phyloP scores from a whole-genome alignment of 345 rosid genomes.

The Capsella bursapastoris region DNA sequence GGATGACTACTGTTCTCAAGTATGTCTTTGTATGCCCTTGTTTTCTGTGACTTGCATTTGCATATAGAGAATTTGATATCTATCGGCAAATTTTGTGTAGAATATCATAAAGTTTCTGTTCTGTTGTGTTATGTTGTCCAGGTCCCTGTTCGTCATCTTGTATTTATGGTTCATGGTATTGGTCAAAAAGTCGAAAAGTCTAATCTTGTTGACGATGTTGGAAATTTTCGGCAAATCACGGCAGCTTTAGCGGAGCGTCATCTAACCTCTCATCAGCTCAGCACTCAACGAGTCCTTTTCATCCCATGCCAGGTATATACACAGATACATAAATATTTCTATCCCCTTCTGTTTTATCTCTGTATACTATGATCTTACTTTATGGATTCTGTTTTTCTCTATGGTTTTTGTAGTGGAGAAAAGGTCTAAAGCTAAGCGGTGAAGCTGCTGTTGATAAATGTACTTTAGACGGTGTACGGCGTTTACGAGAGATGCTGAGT shows the following conservation, averaged over 20 bases:
- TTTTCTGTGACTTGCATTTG: conserved; percentile 9
- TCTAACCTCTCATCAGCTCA: conserved; percentile 71
- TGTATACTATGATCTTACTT: conserved; percentile 20
- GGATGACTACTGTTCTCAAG: conserved; percentile 98
- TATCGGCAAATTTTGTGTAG: background rate
- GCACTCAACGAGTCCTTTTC: conserved; percentile 82
- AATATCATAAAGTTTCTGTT: background rate
- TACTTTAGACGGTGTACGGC: conserved; percentile 94
- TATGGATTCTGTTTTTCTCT: conserved; percentile 12
- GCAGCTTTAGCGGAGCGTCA: conserved; percentile 78
- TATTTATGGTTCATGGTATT: conserved; percentile 98
- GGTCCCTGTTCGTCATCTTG: conserved; percentile 97
- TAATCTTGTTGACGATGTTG: conserved; percentile 94
- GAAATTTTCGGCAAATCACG: conserved; percentile 82
- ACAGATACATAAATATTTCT: background rate
- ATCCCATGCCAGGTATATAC: conserved; percentile 91
- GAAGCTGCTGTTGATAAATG: conserved; percentile 93
- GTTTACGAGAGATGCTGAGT: conserved; percentile 83
- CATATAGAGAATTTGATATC: conserved; percentile 16
- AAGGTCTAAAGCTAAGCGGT: conserved; percentile 94
- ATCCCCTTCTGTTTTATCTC: conserved; percentile 16
- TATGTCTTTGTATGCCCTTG: conserved; percentile 39
- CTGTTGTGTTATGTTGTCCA: conserved; percentile 50
- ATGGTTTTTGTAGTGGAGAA: conserved; percentile 77
- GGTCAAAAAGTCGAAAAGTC: conserved; percentile 99